These are phyloP conservation scores for Cladophialophora chaetospira DNA, from an alignment of 2,329 filamentous ascomycete species.

Conservation along the genomic window DNA sequence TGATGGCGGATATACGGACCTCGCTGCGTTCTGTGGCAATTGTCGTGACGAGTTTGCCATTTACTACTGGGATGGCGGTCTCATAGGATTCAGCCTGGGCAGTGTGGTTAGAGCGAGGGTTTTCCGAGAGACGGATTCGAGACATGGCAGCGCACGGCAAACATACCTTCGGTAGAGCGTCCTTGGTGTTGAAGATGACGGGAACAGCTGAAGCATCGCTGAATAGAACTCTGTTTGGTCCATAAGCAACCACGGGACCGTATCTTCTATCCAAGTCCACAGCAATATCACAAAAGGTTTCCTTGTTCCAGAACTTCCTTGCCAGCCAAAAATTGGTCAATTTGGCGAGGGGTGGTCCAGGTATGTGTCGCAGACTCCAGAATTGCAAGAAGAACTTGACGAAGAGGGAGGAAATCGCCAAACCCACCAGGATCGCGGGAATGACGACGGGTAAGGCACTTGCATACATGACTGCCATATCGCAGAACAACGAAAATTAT, in stretches of 20 bases:
- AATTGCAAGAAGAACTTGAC: not conserved
- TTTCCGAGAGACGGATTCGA: too few relatives aligned
- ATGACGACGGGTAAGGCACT: not conserved
- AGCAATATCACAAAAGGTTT: conserved; percentile 4
- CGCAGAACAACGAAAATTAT: too few relatives aligned
- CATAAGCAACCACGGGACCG: conserved; percentile 21
- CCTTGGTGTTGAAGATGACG: conserved; percentile 18
- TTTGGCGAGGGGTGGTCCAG: conserved; percentile 69
- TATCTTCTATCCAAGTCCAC: conserved; percentile 14
- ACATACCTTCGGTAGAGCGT: conserved; percentile 17
- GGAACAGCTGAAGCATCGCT: conserved; percentile 17
- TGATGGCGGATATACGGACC: conserved; percentile 53
- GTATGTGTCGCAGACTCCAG: conserved; percentile 38
- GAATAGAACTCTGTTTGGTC: conserved; percentile 20
- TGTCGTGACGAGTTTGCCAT: conserved; percentile 15
- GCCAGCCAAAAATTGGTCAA: conserved; percentile 78
- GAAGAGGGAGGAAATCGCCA: not conserved
- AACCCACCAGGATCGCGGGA: not conserved
- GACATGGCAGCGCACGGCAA: not conserved
- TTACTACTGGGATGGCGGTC: conserved; percentile 3
- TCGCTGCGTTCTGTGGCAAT: conserved; percentile 12
- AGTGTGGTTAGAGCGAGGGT: too few relatives aligned
- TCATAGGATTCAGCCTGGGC: conserved; percentile 18
- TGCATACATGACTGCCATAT: not conserved
- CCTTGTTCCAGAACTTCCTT: conserved; percentile 5